Percentiles rank a stretch among this genome's conserved stretches.
phyloP scores from a whole-genome alignment of 108 stramenopile genomes.

The Skeletonema grethae region DNA sequence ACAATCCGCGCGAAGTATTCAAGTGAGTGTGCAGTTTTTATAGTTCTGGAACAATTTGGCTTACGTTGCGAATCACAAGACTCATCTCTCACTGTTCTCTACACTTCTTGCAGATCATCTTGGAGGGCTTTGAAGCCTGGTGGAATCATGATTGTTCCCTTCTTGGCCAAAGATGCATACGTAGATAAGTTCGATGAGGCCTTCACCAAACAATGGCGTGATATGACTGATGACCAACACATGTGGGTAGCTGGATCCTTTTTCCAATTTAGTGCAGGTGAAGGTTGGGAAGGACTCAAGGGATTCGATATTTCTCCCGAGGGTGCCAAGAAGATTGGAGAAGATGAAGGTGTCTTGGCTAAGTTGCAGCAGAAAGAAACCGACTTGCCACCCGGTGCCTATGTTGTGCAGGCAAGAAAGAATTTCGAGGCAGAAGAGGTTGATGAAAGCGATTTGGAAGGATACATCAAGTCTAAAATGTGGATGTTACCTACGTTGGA shows the following conservation, averaged over 20 bases:
- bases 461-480: slow-evolving; percentile 71
- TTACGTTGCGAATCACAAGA: neutral
- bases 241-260: slow-evolving; percentile 95
- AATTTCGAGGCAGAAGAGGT: slow-evolving; percentile 61
- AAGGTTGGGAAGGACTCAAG: slow-evolving; percentile 81
- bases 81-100: neutral
- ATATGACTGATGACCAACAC: slow-evolving; percentile 94
- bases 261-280: slow-evolving; percentile 90
- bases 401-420: slow-evolving; percentile 82
- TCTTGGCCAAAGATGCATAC: slow-evolving; percentile 74
- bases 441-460: slow-evolving; percentile 68
- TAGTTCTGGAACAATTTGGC: slow-evolving; percentile 66
- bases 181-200: slow-evolving; percentile 71
- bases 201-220: slow-evolving; percentile 90
- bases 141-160: slow-evolving; percentile 82
- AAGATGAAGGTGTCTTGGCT: slow-evolving; percentile 24
- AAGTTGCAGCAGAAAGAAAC: slow-evolving; percentile 38
- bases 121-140: slow-evolving; percentile 85
- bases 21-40: slow-evolving; percentile 60
- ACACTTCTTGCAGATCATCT: slow-evolving; percentile 41
- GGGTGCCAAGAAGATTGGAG: slow-evolving; percentile 59
- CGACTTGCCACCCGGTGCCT: slow-evolving; percentile 60
- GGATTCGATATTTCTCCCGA: slow-evolving; percentile 90
- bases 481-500: slow-evolving; percentile 87
- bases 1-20: slow-evolving; percentile 84